phyloP scores from a whole-genome alignment of 768 basidiomycete genomes.

The Roridomyces roridus region DNA sequence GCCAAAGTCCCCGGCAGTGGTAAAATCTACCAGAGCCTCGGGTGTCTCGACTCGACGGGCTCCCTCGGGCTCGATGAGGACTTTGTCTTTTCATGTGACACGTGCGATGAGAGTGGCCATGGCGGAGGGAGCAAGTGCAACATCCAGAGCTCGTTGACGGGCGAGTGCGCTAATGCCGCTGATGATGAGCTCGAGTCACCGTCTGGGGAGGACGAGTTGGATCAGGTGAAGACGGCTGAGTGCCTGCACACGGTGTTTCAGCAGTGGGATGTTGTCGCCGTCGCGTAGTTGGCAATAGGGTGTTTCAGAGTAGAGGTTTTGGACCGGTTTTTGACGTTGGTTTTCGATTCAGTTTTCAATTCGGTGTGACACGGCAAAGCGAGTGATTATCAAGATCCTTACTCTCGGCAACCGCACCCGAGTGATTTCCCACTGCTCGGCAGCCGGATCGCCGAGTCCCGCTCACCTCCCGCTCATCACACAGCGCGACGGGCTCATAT shows the following conservation, averaged over 20 bases:
- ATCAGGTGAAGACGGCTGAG: neutral
- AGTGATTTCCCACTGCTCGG: no score
- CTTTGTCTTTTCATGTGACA: neutral
- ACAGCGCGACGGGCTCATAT: no score
- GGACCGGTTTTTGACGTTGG: no score
- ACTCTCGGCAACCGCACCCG: no score
- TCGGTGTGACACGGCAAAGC: no score
- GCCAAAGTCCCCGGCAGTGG: no score
- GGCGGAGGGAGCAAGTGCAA: neutral
- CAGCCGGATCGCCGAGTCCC: no score
- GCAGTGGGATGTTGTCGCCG: neutral
- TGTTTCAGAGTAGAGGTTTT: no score
- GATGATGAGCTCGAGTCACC: neutral
- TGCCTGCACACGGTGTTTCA: neutral
- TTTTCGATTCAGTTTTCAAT: no score
- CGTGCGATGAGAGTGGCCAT: neutral
- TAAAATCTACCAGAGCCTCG: neutral
- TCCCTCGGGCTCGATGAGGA: neutral
- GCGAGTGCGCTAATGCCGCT: neutral
- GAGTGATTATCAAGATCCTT: no score
- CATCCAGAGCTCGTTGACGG: neutral
- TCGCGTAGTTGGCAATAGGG: no score
- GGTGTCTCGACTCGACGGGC: neutral
- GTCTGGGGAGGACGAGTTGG: neutral
- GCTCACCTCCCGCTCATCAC: no score